Conservation (phyloP, 352 stramenopile species). For the Saprolegnia diclina region DNA sequence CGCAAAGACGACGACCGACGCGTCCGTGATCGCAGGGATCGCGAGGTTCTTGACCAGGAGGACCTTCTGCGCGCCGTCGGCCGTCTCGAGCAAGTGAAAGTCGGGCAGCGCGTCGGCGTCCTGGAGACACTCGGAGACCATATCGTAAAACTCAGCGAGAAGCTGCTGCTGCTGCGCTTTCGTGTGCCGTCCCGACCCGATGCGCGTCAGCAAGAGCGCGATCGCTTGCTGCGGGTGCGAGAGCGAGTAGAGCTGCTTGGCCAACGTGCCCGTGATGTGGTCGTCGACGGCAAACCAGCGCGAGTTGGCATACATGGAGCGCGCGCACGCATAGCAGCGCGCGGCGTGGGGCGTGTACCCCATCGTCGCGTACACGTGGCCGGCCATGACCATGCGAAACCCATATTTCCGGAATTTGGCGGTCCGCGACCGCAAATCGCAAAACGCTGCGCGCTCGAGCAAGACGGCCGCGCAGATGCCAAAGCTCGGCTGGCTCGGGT, state of each 20-base stretch:
- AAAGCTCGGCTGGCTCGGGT: slow-evolving; percentile 38
- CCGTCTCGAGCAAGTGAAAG: slow-evolving; percentile 15
- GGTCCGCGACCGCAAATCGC: slow-evolving; percentile 56
- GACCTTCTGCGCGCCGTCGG: slow-evolving; percentile 33
- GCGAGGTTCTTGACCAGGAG: slow-evolving; percentile 64
- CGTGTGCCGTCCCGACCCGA: slow-evolving; percentile 72
- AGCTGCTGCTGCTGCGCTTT: slow-evolving; percentile 78
- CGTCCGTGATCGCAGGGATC: slow-evolving; percentile 80
- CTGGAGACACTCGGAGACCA: slow-evolving; percentile 24
- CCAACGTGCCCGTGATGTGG: slow-evolving; percentile 84
- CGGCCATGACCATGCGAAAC: slow-evolving; percentile 87
- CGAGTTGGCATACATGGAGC: slow-evolving; percentile 72
- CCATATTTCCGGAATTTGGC: slow-evolving; percentile 85
- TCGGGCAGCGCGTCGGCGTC: neutral
- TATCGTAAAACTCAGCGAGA: slow-evolving; percentile 62
- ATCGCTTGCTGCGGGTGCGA: slow-evolving; percentile 76
- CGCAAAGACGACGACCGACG: slow-evolving; percentile 73
- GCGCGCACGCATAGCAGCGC: slow-evolving; percentile 71
- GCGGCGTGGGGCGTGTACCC: slow-evolving; percentile 67
- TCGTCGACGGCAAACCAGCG: slow-evolving; percentile 84
- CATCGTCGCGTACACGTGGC: slow-evolving; percentile 73
- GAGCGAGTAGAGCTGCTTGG: slow-evolving; percentile 70
- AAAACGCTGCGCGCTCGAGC: slow-evolving; percentile 71
- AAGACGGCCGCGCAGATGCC: slow-evolving; percentile 78
- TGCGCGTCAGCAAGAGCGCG: slow-evolving; percentile 79